A percentile compares a stretch with the other conserved stretches of the same genome.
phyloP scores from a whole-genome alignment of 2,329 filamentous ascomycete species.

The Arthrobotrys sinensis region DNA sequence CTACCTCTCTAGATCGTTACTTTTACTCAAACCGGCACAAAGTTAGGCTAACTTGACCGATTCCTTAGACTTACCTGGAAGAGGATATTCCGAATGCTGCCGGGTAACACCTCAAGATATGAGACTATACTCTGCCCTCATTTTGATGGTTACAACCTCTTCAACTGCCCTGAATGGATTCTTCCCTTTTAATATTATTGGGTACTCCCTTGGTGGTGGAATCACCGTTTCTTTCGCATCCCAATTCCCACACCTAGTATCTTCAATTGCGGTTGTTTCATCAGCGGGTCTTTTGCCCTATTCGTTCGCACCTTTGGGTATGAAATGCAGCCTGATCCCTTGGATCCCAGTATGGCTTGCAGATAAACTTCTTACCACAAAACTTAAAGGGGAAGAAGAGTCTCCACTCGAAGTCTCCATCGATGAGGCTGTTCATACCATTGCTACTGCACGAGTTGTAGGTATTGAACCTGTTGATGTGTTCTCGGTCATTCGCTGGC shows the following conservation, averaged over 20 bases:
- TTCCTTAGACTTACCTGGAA: constrained; percentile 77
- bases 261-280: constrained; percentile 81
- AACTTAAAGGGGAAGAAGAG: constrained; percentile 70
- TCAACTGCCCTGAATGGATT: constrained; percentile 76
- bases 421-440: constrained; percentile 59
- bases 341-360: constrained; percentile 74
- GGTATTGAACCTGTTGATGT: constrained; percentile 72
- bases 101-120: constrained; percentile 74
- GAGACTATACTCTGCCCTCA: constrained; percentile 77
- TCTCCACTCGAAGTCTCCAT: constrained; percentile 65
- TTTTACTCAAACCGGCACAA: not conserved
- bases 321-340: constrained; percentile 74
- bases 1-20: not conserved
- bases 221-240: constrained; percentile 79
- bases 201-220: constrained; percentile 85
- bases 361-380: constrained; percentile 71
- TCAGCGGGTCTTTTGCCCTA: constrained; percentile 82
- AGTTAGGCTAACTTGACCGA: constrained; percentile 21
- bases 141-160: constrained; percentile 73
- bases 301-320: constrained; percentile 75
- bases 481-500: constrained; percentile 78
- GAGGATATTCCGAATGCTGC: constrained; percentile 83
- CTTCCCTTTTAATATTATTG: constrained; percentile 75
- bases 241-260: constrained; percentile 78
- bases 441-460: constrained; percentile 62